These are phyloP conservation scores for Solanum gandarillasii DNA, from an alignment of 257 asterid species.

Conservation along the genomic window DNA sequence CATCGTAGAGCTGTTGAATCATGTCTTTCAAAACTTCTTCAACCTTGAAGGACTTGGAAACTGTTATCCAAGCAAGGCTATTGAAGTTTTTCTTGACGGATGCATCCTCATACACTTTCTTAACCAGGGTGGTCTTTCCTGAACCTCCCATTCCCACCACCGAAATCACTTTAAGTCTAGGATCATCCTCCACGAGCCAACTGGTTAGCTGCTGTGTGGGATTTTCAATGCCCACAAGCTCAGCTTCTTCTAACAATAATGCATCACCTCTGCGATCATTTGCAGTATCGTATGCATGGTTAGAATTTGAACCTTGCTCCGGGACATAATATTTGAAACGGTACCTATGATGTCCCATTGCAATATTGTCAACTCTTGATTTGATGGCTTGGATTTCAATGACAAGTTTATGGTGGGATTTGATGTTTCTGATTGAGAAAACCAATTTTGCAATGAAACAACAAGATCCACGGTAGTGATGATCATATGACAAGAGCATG, in stretches of 20 bases:
- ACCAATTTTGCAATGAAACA: neutral
- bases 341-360: conserved; percentile 7
- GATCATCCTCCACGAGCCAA: conserved; percentile 4
- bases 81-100: conserved; percentile 14
- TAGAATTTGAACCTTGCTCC: neutral
- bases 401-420: conserved; percentile 7
- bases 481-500: neutral
- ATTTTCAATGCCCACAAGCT: conserved; percentile 24
- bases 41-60: conserved; percentile 11
- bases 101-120: conserved; percentile 20
- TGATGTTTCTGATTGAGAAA: conserved; percentile 1
- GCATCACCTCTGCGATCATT: conserved; percentile 20
- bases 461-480: neutral
- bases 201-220: conserved; percentile 11
- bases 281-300: neutral
- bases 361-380: neutral
- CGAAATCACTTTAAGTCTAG: conserved; percentile 10
- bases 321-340: neutral
- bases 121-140: conserved; percentile 32
- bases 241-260: conserved; percentile 11
- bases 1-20: conserved; percentile 10
- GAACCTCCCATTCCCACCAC: conserved; percentile 30
- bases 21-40: conserved; percentile 10
- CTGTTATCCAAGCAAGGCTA: conserved; percentile 23
- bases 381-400: conserved; percentile 7